Conservation (phyloP, 2,329 filamentous ascomycete genomes). For the Metarhizium brunneum region DNA sequence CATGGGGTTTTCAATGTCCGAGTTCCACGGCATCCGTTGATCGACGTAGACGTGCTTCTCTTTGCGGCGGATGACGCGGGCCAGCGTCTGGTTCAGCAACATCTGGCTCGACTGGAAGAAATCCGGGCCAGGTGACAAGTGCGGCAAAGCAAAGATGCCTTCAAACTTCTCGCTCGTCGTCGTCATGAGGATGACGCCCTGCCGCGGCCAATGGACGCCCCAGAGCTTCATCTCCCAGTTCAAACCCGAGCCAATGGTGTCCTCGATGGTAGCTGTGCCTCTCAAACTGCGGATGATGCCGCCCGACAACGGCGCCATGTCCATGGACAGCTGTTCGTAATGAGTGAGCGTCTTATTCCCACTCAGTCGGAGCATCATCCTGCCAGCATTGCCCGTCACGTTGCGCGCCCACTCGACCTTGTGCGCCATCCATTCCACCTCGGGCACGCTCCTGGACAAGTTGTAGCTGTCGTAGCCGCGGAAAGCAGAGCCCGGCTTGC, state of each 20-base stretch:
- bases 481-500: slow-evolving; percentile 38
- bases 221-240: slow-evolving; percentile 73
- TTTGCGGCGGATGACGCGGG: slow-evolving; percentile 56
- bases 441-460: slow-evolving; percentile 53
- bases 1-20: slow-evolving; percentile 51
- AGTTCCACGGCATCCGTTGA: slow-evolving; percentile 66
- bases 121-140: slow-evolving; percentile 56
- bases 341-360: slow-evolving; percentile 41
- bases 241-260: slow-evolving; percentile 55
- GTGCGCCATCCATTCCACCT: slow-evolving; percentile 52
- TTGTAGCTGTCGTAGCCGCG: slow-evolving; percentile 47
- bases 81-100: slow-evolving; percentile 65
- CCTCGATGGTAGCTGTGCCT: slow-evolving; percentile 63
- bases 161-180: slow-evolving; percentile 91
- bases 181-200: slow-evolving; percentile 70
- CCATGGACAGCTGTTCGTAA: slow-evolving; percentile 30
- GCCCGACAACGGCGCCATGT: slow-evolving; percentile 29
- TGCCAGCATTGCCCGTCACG: slow-evolving; percentile 63
- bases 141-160: slow-evolving; percentile 83
- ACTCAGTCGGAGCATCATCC: slow-evolving; percentile 56
- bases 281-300: slow-evolving; percentile 58
- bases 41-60: slow-evolving; percentile 45
- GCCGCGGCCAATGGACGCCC: slow-evolving; percentile 77
- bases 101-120: slow-evolving; percentile 50
- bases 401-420: slow-evolving; percentile 65